Base-by-base conservation (phyloP, 2,329 filamentous ascomycete species). In the Lasiodiplodia sp. region DNA sequence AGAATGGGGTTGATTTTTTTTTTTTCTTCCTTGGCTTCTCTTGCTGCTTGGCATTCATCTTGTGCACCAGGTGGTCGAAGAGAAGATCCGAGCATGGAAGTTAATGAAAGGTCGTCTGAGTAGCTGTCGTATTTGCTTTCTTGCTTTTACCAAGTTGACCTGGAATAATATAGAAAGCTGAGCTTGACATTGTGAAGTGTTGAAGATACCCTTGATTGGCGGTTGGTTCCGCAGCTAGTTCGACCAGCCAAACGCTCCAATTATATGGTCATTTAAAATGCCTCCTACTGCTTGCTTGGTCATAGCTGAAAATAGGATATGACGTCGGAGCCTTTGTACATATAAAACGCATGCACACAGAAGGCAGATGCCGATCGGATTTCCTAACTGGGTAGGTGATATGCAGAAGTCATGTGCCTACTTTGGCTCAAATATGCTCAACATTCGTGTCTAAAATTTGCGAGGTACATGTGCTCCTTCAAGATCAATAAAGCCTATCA, bases 301-400 rank as follows among this genome's bases (percentile, higher is more conserved):
- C 7, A 47, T 47, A 8, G 7, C 38, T 31, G 56, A 6, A 11
- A 44, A n/a, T 18, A 25, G 56, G 21, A 10, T n/a, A 11, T 21
- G 55, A 38, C 31, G 55, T 38, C 21, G 55, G 21, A 16, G 23
- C 23, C 23, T 16, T 53, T 7, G 14, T 18, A 25, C 37, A 44
- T 12, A 21, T 34, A 4, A 2, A 25, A 37, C 8, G 40, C n/a
- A 25, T 16, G 4, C 38, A 14, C 14, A n/a, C 25, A 6, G 8
- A 28, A 40, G 14, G 18, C 58, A 4, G 21, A 25, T 38, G 57
- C 38, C 11, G 18, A 52, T 52, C 60, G 31, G 31, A 64, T 38
- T 64, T 31, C 60, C 60, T 8, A 21, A 38, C 18, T 25, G 44
- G 60, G 60, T 12, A 64, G 18, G n/a, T 52, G 60, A 38, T 47